phyloP scores from a whole-genome alignment of 1,139 yeast genomes.

The Yamadazyma diospyri region DNA sequence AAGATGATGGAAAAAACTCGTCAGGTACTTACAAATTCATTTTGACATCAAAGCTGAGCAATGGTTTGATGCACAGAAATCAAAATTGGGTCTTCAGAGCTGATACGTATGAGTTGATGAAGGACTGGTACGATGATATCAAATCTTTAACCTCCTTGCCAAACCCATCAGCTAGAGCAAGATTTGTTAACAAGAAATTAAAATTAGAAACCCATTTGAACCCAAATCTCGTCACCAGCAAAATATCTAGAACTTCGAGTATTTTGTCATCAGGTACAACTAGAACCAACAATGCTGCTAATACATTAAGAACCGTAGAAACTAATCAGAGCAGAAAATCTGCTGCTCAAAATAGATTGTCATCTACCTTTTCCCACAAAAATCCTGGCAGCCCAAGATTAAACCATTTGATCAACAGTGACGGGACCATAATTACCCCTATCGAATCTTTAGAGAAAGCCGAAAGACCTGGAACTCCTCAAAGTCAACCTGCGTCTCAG shows the following conservation, averaged over 20 bases:
- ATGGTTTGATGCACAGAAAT: conserved; percentile 65
- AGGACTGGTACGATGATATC: conserved; percentile 80
- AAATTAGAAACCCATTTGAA: conserved; percentile 15
- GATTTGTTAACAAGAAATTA: conserved; percentile 20
- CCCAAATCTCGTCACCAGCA: conserved; percentile 14
- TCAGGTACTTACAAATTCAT: conserved; percentile 77
- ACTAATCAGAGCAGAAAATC: conserved; percentile 19
- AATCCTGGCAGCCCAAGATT: conserved; percentile 31
- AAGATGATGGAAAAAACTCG: conserved; percentile 58
- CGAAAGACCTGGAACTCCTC: conserved; percentile 11
- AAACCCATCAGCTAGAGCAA: conserved; percentile 50
- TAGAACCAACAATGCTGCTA: conserved; percentile 11
- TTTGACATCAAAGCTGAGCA: conserved; percentile 64
- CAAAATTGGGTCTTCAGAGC: conserved; percentile 94
- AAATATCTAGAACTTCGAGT: conserved; percentile 29
- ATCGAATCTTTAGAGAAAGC: conserved; percentile 26
- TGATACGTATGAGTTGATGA: conserved; percentile 73
- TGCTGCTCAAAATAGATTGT: conserved; percentile 21
- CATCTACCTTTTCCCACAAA: conserved; percentile 35
- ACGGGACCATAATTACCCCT: conserved; percentile 46
- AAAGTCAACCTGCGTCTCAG: conserved; percentile 7
- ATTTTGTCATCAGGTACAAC: conserved; percentile 20
- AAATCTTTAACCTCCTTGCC: conserved; percentile 59
- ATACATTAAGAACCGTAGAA: conserved; percentile 24
- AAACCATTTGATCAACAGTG: conserved; percentile 45